phyloP scores from a whole-genome alignment of 2,329 filamentous ascomycete species.

The Colletotrichum limetticola region DNA sequence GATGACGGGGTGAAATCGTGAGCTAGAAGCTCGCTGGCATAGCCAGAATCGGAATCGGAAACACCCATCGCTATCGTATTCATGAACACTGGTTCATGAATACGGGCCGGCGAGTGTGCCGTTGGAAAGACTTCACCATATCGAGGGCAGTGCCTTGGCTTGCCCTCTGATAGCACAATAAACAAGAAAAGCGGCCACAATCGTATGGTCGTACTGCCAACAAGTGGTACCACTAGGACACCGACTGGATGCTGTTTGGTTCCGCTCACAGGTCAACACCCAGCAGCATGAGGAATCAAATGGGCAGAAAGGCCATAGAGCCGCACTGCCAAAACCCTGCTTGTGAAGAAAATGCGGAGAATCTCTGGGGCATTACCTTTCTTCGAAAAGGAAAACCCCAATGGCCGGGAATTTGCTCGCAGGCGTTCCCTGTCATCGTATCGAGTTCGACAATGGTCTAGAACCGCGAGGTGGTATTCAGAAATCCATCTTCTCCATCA shows the following conservation, averaged over 20 bases:
- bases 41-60: background rate
- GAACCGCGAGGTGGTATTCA: conserved; percentile 24
- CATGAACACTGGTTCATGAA: background rate
- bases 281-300: background rate
- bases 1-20: background rate
- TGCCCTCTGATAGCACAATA: background rate
- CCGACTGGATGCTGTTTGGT: background rate
- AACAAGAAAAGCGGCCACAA: background rate
- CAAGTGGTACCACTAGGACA: background rate
- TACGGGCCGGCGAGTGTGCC: background rate
- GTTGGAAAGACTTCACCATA: background rate
- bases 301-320: background rate
- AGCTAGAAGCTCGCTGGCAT: background rate
- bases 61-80: background rate
- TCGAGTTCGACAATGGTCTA: conserved; percentile 21
- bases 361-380: background rate
- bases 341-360: background rate
- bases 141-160: background rate
- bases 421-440: background rate
- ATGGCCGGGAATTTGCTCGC: background rate
- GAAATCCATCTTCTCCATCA: conserved; percentile 1
- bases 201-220: conserved; percentile 22
- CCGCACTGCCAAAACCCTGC: background rate
- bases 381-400: background rate
- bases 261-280: background rate